Evolutionary conservation across 2,329 filamentous ascomycete species (phyloP).

Genomic region (Phialophora expanda): DNA sequence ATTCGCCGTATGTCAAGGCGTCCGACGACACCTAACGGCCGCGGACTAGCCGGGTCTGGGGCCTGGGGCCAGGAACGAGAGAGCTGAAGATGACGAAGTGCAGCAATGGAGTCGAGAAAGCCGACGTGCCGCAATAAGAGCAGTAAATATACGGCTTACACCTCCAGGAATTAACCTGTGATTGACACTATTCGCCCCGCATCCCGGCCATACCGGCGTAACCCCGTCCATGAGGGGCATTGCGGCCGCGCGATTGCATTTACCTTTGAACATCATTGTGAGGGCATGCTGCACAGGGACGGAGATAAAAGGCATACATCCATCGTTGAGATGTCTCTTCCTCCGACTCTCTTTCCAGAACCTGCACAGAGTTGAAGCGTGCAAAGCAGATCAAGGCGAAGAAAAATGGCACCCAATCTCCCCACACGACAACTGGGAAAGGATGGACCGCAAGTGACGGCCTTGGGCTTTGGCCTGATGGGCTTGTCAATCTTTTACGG

Average conservation of each 20-base stretch:
- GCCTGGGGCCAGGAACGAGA: too few relatives aligned
- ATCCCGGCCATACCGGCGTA: slow-evolving; percentile 6
- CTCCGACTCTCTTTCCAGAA: background rate
- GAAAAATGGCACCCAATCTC: slow-evolving; percentile 15
- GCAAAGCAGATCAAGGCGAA: background rate
- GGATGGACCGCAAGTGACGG: slow-evolving; percentile 42
- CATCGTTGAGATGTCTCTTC: background rate
- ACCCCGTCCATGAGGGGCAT: slow-evolving; percentile 6
- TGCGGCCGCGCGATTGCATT: background rate
- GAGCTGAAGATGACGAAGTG: background rate
- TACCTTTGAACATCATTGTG: background rate
- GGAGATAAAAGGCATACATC: slow-evolving; percentile 1
- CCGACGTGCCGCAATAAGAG: background rate
- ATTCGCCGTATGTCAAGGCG: background rate
- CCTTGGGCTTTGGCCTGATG: slow-evolving; percentile 42
- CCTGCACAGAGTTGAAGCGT: background rate
- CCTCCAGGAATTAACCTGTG: background rate
- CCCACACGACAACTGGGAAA: slow-evolving; percentile 40
- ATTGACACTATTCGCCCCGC: background rate
- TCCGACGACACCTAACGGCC: background rate
- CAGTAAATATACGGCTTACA: background rate
- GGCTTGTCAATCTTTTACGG: slow-evolving; percentile 43
- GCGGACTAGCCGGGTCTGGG: too few relatives aligned
- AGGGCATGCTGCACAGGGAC: background rate
- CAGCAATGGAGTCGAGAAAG: background rate